A percentile compares a stretch with the other conserved stretches of the same genome.
phyloP scores from a whole-genome alignment of 305 asterid species.

The Fraxinus sp. region DNA sequence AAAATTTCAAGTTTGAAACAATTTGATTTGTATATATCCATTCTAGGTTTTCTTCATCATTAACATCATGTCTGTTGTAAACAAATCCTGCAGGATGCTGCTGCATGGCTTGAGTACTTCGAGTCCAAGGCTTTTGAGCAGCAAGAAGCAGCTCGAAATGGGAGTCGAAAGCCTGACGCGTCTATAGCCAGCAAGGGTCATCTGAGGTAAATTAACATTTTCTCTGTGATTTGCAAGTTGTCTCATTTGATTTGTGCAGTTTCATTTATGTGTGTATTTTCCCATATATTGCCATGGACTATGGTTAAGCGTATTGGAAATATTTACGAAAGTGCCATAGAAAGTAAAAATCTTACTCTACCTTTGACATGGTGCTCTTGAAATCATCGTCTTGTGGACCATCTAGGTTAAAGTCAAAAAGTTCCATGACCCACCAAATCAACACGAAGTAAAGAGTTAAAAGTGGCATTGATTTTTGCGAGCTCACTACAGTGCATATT shows the following conservation, averaged over 20 bases:
- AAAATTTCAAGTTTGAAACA: constrained; percentile 15
- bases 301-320: background rate
- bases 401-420: background rate
- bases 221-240: constrained; percentile 11
- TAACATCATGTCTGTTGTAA: constrained; percentile 16
- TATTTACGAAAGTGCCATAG: background rate
- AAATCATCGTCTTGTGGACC: background rate
- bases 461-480: background rate
- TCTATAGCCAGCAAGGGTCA: constrained; percentile 99
- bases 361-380: background rate
- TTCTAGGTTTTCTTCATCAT: constrained; percentile 20
- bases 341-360: background rate
- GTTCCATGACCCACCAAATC: background rate
- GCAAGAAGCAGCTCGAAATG: constrained; percentile 98
- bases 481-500: background rate
- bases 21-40: background rate
- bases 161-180: constrained; percentile 94
- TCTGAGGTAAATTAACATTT: constrained; percentile 56
- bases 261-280: background rate
- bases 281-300: background rate
- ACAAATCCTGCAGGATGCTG: constrained; percentile 75
- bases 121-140: constrained; percentile 98
- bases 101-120: constrained; percentile 98
- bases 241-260: constrained; percentile 15
- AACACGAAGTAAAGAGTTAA: background rate